These are phyloP conservation scores for Suillus hirtellus DNA, from an alignment of 768 basidiomycete species.

Conservation along the genomic window DNA sequence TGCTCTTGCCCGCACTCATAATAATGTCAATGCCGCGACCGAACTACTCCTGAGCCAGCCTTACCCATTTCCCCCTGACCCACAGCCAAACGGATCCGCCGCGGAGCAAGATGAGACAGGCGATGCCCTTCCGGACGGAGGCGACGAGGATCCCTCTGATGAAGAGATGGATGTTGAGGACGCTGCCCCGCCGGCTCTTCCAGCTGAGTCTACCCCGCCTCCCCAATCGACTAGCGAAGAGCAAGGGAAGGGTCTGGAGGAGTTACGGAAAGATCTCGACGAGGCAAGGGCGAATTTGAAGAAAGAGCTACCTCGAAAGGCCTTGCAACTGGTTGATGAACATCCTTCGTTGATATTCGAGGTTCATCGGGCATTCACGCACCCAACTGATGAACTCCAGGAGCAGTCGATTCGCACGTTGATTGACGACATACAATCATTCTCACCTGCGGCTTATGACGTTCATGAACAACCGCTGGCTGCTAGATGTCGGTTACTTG, in stretches of 20 bases:
- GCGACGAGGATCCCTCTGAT: slow-evolving; percentile 22
- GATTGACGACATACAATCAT: slow-evolving; percentile 73
- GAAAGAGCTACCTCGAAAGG: slow-evolving; percentile 62
- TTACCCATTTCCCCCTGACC: slow-evolving; percentile 72
- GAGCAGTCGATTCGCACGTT: slow-evolving; percentile 68
- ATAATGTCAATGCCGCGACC: slow-evolving; percentile 87
- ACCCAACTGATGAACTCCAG: slow-evolving; percentile 57
- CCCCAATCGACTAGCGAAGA: slow-evolving; percentile 19
- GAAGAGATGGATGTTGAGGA: slow-evolving; percentile 32
- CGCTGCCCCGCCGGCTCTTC: slow-evolving; percentile 13
- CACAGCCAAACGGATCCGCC: slow-evolving; percentile 32
- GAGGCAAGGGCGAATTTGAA: slow-evolving; percentile 66
- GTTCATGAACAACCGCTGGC: slow-evolving; percentile 75
- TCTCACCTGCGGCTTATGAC: slow-evolving; percentile 65
- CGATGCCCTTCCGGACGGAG: slow-evolving; percentile 31
- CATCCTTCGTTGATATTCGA: slow-evolving; percentile 90
- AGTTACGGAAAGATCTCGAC: slow-evolving; percentile 67
- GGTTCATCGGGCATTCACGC: slow-evolving; percentile 78
- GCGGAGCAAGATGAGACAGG: slow-evolving; percentile 27
- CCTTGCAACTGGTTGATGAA: slow-evolving; percentile 80
- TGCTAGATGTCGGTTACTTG: slow-evolving; percentile 83
- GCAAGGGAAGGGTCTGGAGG: slow-evolving; percentile 50
- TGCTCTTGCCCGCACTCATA: slow-evolving; percentile 80
- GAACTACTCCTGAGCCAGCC: slow-evolving; percentile 85
- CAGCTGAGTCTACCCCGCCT: slow-evolving; percentile 17